phyloP scores from a whole-genome alignment of 2,329 filamentous ascomycete genomes.

The Malbranchea cinnamomea region DNA sequence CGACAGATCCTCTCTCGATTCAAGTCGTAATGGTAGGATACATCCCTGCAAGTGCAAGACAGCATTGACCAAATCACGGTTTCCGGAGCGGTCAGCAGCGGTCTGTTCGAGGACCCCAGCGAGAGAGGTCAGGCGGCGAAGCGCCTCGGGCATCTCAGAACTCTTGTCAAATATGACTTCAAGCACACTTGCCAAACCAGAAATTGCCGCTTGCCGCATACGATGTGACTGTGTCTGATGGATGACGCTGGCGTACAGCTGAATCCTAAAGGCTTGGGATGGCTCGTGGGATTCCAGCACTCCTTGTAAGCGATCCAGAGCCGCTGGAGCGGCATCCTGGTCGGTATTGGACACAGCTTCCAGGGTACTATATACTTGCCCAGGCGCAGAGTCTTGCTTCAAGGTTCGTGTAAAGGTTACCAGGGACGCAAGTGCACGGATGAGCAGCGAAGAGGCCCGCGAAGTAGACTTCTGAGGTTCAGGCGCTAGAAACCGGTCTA shows the following conservation, averaged over 20 bases:
- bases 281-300: slow-evolving; percentile 12
- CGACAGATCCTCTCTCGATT: slow-evolving; percentile 6
- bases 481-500: not conserved
- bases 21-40: slow-evolving; percentile 17
- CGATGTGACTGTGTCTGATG: slow-evolving; percentile 13
- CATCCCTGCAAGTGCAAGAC: slow-evolving; percentile 24
- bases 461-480: not conserved
- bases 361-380: slow-evolving; percentile 2
- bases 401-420: slow-evolving; percentile 2
- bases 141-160: slow-evolving; percentile 8
- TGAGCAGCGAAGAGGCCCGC: slow-evolving; percentile 5
- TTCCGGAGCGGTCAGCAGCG: slow-evolving; percentile 17
- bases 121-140: slow-evolving; percentile 12
- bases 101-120: too few species aligned
- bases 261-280: slow-evolving; percentile 14
- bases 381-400: not conserved
- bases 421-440: slow-evolving; percentile 3
- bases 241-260: slow-evolving; percentile 20
- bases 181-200: slow-evolving; percentile 21
- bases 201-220: slow-evolving; percentile 17
- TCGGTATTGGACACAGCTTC: slow-evolving; percentile 4
- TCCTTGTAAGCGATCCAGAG: slow-evolving; percentile 19
- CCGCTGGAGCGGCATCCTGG: slow-evolving; percentile 19
- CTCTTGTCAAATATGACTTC: slow-evolving; percentile 14
- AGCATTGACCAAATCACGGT: slow-evolving; percentile 23